Evolutionary conservation across 139 green algal genomes (phyloP).

Genomic region (Chlamydomonas sp.): DNA sequence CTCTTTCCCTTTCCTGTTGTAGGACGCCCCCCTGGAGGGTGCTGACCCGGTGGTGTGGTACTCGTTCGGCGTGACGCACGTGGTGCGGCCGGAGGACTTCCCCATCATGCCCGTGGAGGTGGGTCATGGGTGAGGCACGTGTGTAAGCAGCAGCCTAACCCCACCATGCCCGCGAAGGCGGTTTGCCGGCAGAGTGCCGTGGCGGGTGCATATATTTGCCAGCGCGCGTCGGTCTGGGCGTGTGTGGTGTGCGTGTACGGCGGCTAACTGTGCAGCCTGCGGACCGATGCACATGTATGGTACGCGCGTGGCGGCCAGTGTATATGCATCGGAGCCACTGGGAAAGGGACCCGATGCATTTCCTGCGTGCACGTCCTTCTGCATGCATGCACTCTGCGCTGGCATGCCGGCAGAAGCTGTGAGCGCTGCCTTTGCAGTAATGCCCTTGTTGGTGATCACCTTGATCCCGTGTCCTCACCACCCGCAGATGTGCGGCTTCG

Average conservation of each 20-base stretch:
- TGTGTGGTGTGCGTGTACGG: neutral
- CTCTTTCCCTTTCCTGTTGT: neutral
- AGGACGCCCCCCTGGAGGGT: slow-evolving; percentile 67
- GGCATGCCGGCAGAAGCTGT: too few relatives aligned
- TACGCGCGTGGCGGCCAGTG: too few relatives aligned
- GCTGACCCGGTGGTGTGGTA: slow-evolving; percentile 87
- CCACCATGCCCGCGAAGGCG: neutral
- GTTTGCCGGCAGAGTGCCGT: too few relatives aligned
- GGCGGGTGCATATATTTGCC: too few relatives aligned
- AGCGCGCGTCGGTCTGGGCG: too few relatives aligned
- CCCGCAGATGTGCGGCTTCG: slow-evolving; percentile 70
- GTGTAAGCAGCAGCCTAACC: neutral
- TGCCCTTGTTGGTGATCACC: too few relatives aligned
- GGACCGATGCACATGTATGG: too few relatives aligned
- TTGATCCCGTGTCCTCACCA: neutral
- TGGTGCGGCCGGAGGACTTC: slow-evolving; percentile 76
- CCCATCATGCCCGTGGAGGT: slow-evolving; percentile 89
- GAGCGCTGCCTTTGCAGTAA: too few relatives aligned
- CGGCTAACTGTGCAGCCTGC: too few relatives aligned
- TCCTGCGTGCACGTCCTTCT: too few relatives aligned
- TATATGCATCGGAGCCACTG: too few relatives aligned
- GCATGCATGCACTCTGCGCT: neutral
- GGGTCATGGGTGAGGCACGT: neutral
- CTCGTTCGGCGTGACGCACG: slow-evolving; percentile 86
- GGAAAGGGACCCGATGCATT: too few relatives aligned